phyloP scores from a whole-genome alignment of 2,329 filamentous ascomycete genomes.

The Trichoderma pleuroti region DNA sequence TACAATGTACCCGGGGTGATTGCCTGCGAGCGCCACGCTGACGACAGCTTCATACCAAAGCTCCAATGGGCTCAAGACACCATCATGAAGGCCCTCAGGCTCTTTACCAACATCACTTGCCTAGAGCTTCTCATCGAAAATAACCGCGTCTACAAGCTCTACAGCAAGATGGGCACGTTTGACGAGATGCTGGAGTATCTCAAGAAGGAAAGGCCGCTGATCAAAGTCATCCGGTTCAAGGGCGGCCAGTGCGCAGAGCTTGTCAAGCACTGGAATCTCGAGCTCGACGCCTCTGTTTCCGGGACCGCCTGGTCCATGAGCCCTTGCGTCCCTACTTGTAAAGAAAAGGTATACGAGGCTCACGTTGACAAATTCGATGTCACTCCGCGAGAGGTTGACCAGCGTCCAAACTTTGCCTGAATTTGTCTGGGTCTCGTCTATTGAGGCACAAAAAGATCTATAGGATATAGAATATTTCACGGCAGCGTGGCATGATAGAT shows the following conservation, averaged over 20 bases:
- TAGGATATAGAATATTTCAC: not conserved
- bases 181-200: not conserved
- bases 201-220: not conserved
- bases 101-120: not conserved
- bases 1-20: not conserved
- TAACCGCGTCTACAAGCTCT: not conserved
- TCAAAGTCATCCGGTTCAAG: slow-evolving; percentile 6
- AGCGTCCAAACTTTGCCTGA: not conserved
- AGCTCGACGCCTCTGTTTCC: slow-evolving; percentile 11
- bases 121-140: slow-evolving; percentile 7
- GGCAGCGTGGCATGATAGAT: not conserved
- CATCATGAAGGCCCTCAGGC: slow-evolving; percentile 1
- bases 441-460: not conserved
- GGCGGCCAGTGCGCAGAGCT: not conserved
- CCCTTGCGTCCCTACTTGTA: slow-evolving; percentile 5
- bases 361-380: not conserved
- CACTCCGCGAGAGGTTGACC: not conserved
- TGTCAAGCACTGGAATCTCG: not conserved
- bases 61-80: slow-evolving; percentile 8
- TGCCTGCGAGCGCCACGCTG: not conserved
- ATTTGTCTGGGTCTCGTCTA: too few species aligned
- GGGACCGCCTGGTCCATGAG: slow-evolving; percentile 1
- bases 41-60: not conserved
- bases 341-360: not conserved
- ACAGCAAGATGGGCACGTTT: not conserved